These are phyloP conservation scores for Viola odorata DNA, from an alignment of 345 rosid species.

Conservation along the genomic window DNA sequence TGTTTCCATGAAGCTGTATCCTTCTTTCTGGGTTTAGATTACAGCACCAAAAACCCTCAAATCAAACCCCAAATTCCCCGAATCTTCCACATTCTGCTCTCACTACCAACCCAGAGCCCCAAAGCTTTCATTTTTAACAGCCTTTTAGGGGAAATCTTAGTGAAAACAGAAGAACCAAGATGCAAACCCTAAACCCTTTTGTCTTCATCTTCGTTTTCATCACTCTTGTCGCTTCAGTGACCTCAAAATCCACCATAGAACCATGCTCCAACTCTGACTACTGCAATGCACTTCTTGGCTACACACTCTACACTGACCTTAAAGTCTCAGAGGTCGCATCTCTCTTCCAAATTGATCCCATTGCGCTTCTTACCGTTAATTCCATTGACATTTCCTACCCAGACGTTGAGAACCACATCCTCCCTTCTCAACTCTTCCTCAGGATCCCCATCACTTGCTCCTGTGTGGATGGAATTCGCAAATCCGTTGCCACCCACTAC, in stretches of 20 bases:
- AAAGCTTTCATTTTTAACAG: background rate
- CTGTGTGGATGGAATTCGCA: conserved; percentile 86
- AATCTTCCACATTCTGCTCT: background rate
- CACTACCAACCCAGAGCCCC: background rate
- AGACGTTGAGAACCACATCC: conserved; percentile 88
- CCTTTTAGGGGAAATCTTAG: background rate
- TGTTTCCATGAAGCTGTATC: background rate
- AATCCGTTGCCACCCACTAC: conserved; percentile 69
- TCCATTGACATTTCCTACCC: conserved; percentile 90
- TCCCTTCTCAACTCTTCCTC: conserved; percentile 76
- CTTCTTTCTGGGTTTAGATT: conserved; percentile 3
- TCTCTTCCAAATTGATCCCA: conserved; percentile 86
- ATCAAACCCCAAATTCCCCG: conserved; percentile 9
- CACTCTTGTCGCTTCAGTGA: conserved; percentile 31
- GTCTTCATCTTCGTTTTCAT: conserved; percentile 26
- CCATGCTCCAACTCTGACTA: conserved; percentile 78
- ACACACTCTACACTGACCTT: conserved; percentile 90
- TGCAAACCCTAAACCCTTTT: conserved; percentile 29
- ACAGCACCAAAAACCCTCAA: background rate
- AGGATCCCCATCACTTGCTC: conserved; percentile 74
- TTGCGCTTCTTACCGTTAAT: conserved; percentile 64
- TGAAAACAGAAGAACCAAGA: conserved; percentile 12
- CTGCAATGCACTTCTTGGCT: conserved; percentile 80
- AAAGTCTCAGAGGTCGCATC: conserved; percentile 86
- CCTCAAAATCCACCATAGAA: conserved; percentile 83